Evolutionary conservation across 495 filamentous ascomycete genomes (phyloP), one percentile per base, ranked within the genome.

Genomic region (Platismatia glauca): DNA sequence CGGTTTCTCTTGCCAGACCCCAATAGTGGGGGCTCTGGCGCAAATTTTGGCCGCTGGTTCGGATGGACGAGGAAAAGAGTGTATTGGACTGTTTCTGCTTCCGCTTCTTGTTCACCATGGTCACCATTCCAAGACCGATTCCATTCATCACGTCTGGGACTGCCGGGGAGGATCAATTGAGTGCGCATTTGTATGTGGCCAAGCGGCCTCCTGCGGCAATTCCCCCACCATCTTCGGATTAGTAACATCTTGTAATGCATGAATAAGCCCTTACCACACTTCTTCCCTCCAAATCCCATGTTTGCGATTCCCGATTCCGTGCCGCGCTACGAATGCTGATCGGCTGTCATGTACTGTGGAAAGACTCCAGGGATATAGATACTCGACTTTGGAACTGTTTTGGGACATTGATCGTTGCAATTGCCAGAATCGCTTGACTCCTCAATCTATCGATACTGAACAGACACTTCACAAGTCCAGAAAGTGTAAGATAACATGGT

Each of bases 401-500:
- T 31, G 29, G 20, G 7, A 53, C n/a, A 1, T 8, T 18, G 15
- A 33, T 27, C 50, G 31, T 24, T 52, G 48, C 48, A 7, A 53
- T 33, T 33, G 27, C 29, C 7, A 33, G 5, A 53, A 53, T 20
- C 50, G 50, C 50, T 16, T 2, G 31, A 52, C 3, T 20, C 29
- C 12, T 53, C 12, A 6, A 13, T 31, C 8, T 18, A 52, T 27
- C 3, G 5, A 33, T 31, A 16, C 48, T 52, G 5, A 39, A 55
- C 6, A n/a, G 7, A 56, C 20, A 53, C 7, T 7, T 9, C 29
- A 31, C 33, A 29, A 34, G 50, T 4, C 29, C 27, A 27, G 16
- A 16, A 53, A 33, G 3, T 7, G 29, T 13, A 24, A 37, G 62
- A 59, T 78, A 89, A 71, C 66, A 92, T 92, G 89, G 86, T 89